phyloP scores from a whole-genome alignment of 768 basidiomycete species.

The Roridomyces roridus region DNA sequence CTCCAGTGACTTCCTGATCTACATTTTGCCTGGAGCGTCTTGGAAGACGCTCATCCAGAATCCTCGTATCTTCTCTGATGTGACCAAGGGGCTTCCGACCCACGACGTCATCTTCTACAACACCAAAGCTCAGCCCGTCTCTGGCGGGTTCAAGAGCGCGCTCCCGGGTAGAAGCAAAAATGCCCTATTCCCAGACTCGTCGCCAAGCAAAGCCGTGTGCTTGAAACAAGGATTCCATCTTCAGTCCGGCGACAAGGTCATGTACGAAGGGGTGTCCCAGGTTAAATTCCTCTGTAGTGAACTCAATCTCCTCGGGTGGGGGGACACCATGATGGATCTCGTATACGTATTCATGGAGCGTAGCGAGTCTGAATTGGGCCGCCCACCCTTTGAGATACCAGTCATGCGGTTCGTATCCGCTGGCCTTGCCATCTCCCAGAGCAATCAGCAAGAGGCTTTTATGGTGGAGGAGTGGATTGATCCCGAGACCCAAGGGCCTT shows the following conservation, averaged over 20 bases:
- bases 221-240: not conserved
- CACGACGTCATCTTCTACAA: not conserved
- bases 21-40: not conserved
- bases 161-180: not conserved
- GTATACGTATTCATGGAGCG: not conserved
- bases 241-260: not conserved
- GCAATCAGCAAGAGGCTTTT: not conserved
- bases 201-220: not conserved
- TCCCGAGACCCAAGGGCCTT: no score
- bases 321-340: not conserved
- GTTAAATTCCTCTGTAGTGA: not conserved
- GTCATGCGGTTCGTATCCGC: not conserved
- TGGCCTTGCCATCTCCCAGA: not conserved
- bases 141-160: not conserved
- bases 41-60: not conserved
- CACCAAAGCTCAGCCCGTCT: not conserved
- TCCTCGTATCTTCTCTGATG: not conserved
- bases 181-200: not conserved
- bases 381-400: not conserved
- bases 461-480: constrained; percentile 2
- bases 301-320: constrained; percentile 1
- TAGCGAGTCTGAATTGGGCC: not conserved
- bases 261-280: not conserved
- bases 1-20: not conserved
- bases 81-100: not conserved